Percentiles rank a stretch among this genome's conserved stretches.
These are phyloP conservation scores for Taxillus chinensis DNA, from an alignment of 164 flowering plant species.

Conservation along the genomic window DNA sequence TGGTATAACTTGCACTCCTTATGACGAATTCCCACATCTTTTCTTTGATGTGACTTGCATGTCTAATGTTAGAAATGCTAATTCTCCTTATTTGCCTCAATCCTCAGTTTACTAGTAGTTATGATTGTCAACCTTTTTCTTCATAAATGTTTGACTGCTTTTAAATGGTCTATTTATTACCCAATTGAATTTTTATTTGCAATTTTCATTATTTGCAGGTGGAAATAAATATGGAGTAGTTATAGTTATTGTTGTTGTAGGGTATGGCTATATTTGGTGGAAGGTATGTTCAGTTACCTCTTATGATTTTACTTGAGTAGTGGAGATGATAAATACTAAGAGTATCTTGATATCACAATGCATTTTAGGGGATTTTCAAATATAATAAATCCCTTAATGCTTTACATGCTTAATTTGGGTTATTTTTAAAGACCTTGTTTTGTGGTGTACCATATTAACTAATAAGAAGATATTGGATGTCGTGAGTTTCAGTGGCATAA, in stretches of 20 bases:
- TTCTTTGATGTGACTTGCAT: too few species aligned
- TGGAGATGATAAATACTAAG: neutral
- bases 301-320: neutral
- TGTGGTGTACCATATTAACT: too few species aligned
- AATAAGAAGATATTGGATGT: too few species aligned
- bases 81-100: too few species aligned
- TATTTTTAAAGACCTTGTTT: too few species aligned
- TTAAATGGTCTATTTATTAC: neutral
- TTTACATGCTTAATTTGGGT: neutral
- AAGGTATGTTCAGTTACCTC: constrained; percentile 41
- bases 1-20: too few species aligned
- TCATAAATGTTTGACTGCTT: neutral
- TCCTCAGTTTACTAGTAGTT: neutral
- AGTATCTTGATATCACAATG: neutral
- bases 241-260: constrained; percentile 46
- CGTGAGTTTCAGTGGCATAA: too few species aligned
- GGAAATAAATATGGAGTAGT: constrained; percentile 37
- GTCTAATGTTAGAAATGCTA: too few species aligned
- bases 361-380: too few species aligned
- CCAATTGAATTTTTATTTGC: too few species aligned
- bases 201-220: constrained; percentile 36
- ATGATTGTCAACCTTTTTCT: neutral
- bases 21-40: too few species aligned
- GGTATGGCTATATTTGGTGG: constrained; percentile 91
- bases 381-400: neutral